Base-by-base conservation (phyloP, 2,329 filamentous ascomycete genomes). In the Waltergamsia citrina region DNA sequence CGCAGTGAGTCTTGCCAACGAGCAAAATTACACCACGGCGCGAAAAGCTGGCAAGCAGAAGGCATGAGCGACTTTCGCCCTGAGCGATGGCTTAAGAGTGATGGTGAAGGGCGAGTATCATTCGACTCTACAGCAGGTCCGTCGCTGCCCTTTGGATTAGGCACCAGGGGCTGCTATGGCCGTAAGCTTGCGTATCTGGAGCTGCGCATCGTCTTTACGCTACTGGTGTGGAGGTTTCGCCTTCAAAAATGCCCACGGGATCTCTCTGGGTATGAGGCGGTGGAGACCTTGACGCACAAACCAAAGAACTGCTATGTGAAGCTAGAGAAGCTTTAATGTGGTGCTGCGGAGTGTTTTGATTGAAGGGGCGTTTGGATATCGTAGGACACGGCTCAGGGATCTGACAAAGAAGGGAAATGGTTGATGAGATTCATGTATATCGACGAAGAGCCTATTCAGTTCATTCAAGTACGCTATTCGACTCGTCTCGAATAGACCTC, bases 151-250 rank as follows among this genome's bases (percentile, higher is more conserved):
- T 64, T 63, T 38, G 54, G 60, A 0, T 10, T 52, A 2, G 60
- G 60, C 0, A 40, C 48, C 1, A 38, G 60, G 2, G 50, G 51
- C 0, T 64, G 60, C 27, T 63, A 48, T n/a, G 60, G 60, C 0
- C 48, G 45, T 27, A 44, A 38, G 16, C 38, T 54, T 19, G 52
- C 46, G 2, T 50, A 50, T 7, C 38, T 54, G 4, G 43, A 53
- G 42, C 38, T 53, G 30, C 44, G 43, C 20, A 43, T 55, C 18
- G 38, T 50, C 4, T 41, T 48, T 19, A 43, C 48, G 4, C 35
- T 56, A 19, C 25, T 54, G 8, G 27, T 49, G 3, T 56, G 53
- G 52, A 40, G 42, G 0, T 51, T 54, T 18, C 43, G 52, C 37
- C 34, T 46, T 10, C 36, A 31, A 2, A 14, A 34, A n/a, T 40